A percentile compares a stretch with the other conserved stretches of the same genome.
Conservation (phyloP, 768 basidiomycete genomes). For the Russula dissimulans region DNA sequence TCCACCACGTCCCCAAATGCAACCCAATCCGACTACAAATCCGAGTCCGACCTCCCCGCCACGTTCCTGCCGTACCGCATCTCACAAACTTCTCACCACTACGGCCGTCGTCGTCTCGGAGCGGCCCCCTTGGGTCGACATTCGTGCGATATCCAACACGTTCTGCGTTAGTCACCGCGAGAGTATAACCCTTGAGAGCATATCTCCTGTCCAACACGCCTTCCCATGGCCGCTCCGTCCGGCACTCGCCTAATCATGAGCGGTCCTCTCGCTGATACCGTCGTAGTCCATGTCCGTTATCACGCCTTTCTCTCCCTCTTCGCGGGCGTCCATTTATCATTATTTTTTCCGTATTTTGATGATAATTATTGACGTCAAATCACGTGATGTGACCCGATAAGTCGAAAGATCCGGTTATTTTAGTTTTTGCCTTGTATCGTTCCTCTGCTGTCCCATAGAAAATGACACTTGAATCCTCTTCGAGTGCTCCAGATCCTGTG, state of each 20-base stretch:
- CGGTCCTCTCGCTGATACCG: neutral
- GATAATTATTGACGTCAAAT: slow-evolving; percentile 5
- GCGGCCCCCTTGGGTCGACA: neutral
- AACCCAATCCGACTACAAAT: neutral
- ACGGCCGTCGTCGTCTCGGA: neutral
- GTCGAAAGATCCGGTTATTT: neutral
- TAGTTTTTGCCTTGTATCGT: no score
- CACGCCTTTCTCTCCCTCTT: neutral
- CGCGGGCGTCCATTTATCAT: neutral
- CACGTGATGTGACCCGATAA: neutral
- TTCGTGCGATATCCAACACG: neutral
- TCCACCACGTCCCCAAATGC: neutral
- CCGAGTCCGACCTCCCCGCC: neutral
- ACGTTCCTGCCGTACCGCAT: neutral
- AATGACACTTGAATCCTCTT: slow-evolving; percentile 59
- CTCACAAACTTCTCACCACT: no score
- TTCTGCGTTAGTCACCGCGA: no score
- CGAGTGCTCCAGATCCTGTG: slow-evolving; percentile 56
- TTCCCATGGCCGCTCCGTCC: neutral
- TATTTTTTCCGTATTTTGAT: neutral
- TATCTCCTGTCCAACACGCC: neutral
- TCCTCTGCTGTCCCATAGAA: slow-evolving; percentile 1
- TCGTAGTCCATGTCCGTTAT: no score
- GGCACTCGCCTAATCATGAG: neutral
- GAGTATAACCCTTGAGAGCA: neutral